Conservation (phyloP, 352 stramenopile species). For the Phytophthora foliorum region DNA sequence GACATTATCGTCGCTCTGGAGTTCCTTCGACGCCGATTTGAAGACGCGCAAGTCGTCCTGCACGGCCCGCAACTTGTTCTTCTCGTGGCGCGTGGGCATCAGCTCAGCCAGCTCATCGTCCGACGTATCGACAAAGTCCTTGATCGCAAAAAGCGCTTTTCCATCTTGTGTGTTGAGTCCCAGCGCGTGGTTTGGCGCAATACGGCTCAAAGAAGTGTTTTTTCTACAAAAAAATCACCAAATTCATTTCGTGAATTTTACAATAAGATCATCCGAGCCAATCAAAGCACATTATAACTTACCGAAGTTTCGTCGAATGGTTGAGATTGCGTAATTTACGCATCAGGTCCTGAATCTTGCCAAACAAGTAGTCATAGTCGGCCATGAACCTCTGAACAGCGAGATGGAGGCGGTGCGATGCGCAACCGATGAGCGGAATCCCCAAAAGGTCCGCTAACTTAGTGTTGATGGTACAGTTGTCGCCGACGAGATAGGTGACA, state of each 20-base stretch:
- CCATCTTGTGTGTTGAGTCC: slow-evolving; percentile 13
- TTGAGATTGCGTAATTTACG: slow-evolving; percentile 7
- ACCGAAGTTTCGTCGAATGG: slow-evolving; percentile 7
- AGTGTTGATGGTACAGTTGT: slow-evolving; percentile 9
- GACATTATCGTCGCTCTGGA: slow-evolving; percentile 11
- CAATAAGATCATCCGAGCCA: neutral
- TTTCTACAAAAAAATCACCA: neutral
- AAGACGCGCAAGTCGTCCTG: slow-evolving; percentile 4
- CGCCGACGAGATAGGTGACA: slow-evolving; percentile 1
- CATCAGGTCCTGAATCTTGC: slow-evolving; percentile 4
- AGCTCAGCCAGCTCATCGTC: slow-evolving; percentile 7
- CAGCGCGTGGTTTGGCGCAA: neutral
- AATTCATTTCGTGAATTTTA: neutral
- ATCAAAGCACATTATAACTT: neutral
- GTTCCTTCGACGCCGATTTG: slow-evolving; percentile 1
- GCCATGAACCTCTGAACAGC: neutral
- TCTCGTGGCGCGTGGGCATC: slow-evolving; percentile 1
- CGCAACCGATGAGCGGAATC: slow-evolving; percentile 1
- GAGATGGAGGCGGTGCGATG: slow-evolving; percentile 10
- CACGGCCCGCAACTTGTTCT: slow-evolving; percentile 3
- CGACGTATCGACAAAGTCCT: slow-evolving; percentile 1
- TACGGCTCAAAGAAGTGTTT: neutral
- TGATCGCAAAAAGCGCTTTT: slow-evolving; percentile 15
- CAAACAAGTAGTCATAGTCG: neutral
- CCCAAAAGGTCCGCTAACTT: neutral